These are phyloP conservation scores for Dipodascopsis tothii DNA, from an alignment of 805 yeast species.

Conservation along the genomic window DNA sequence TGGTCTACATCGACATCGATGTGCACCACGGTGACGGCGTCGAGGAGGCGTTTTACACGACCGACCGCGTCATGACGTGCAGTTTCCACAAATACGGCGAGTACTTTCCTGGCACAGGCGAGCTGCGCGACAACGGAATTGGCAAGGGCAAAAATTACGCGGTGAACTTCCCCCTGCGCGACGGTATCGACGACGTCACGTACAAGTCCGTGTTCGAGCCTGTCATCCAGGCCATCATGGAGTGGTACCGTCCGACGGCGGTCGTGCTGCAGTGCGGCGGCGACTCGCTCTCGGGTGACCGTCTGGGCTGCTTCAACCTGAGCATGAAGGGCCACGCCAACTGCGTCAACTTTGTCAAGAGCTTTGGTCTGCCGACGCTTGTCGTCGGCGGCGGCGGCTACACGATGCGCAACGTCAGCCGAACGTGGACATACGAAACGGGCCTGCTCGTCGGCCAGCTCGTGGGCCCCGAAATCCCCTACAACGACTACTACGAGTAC, in stretches of 20 bases:
- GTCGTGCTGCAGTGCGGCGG: constrained; percentile 97
- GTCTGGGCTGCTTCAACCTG: constrained; percentile 87
- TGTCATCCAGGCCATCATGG: constrained; percentile 74
- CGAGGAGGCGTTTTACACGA: constrained; percentile 90
- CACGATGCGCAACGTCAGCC: constrained; percentile 88
- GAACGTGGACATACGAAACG: constrained; percentile 95
- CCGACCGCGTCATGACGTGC: constrained; percentile 94
- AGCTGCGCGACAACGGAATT: constrained; percentile 78
- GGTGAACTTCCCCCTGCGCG: constrained; percentile 84
- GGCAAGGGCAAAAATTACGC: constrained; percentile 85
- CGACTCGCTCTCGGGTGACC: constrained; percentile 86
- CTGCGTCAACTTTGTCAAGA: constrained; percentile 82
- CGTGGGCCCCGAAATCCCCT: constrained; percentile 57
- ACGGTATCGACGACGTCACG: constrained; percentile 90
- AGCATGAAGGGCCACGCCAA: constrained; percentile 92
- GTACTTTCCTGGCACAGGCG: constrained; percentile 96
- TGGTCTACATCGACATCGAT: constrained; percentile 87
- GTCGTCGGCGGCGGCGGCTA: constrained; percentile 98
- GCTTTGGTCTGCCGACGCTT: constrained; percentile 82
- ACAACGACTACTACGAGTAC: constrained; percentile 93
- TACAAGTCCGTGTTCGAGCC: constrained; percentile 67
- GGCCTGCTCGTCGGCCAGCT: constrained; percentile 59
- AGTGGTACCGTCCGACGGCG: constrained; percentile 86
- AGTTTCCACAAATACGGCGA: constrained; percentile 94
- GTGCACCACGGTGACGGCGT: constrained; percentile 98